These are phyloP conservation scores for Tricladium varicosporioides DNA, from an alignment of 2,329 filamentous ascomycete species.

Conservation along the genomic window DNA sequence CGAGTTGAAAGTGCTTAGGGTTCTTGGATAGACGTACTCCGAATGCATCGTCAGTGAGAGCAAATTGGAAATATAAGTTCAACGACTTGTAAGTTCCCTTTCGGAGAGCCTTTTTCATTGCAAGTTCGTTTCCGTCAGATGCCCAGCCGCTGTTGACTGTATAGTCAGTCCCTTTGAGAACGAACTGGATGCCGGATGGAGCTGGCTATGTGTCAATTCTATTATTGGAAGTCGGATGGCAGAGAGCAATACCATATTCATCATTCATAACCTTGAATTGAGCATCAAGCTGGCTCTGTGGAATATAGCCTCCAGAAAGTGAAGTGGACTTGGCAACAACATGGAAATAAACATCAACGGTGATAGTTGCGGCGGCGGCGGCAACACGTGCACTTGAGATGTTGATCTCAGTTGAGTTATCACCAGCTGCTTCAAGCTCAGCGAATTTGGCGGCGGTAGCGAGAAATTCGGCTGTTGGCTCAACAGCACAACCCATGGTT, in stretches of 20 bases:
- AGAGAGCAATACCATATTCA: conserved; percentile 20
- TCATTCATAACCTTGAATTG: conserved; percentile 27
- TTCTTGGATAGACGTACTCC: too few relatives aligned
- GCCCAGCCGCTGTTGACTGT: conserved; percentile 36
- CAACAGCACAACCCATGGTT: conserved; percentile 18
- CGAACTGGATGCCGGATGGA: conserved; percentile 30
- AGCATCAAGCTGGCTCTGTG: conserved; percentile 21
- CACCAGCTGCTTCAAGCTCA: conserved; percentile 8
- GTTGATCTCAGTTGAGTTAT: conserved; percentile 2
- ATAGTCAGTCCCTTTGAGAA: conserved; percentile 29
- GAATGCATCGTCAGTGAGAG: conserved; percentile 2
- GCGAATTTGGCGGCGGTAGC: conserved; percentile 16
- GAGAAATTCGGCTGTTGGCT: conserved; percentile 24
- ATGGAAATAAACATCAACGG: conserved; percentile 35
- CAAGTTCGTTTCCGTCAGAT: conserved; percentile 35
- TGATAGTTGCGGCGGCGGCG: conserved; percentile 23
- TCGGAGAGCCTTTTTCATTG: conserved; percentile 46
- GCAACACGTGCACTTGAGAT: conserved; percentile 6
- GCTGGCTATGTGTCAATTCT: too few relatives aligned
- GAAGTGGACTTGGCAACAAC: conserved; percentile 30
- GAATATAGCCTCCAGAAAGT: conserved; percentile 28
- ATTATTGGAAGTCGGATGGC: too few relatives aligned
- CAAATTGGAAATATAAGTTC: conserved; percentile 34
- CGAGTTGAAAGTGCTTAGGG: too few relatives aligned
- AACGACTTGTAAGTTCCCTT: conserved; percentile 36